Percentiles rank a stretch among this genome's conserved stretches.
Evolutionary conservation across 2,329 filamentous ascomycete genomes (phyloP).

Genomic region (Xylariaceae sp.): DNA sequence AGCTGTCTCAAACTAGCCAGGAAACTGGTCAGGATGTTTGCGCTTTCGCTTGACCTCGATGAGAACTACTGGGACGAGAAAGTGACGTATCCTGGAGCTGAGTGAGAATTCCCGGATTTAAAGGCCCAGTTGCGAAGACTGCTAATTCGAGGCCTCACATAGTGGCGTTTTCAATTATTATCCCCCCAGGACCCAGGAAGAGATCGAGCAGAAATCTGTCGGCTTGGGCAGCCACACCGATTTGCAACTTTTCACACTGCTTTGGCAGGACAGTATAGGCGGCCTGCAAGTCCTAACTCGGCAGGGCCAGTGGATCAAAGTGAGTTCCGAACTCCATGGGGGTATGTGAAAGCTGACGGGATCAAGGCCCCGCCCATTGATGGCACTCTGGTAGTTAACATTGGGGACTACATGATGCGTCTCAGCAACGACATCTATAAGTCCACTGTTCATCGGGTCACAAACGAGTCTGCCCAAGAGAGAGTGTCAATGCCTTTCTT

Average conservation of each 20-base stretch:
- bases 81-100: conserved; percentile 47
- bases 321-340: conserved; percentile 12
- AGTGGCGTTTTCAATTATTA: conserved; percentile 41
- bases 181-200: conserved; percentile 30
- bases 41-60: conserved; percentile 49
- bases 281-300: conserved; percentile 42
- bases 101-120: conserved; percentile 17
- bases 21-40: conserved; percentile 49
- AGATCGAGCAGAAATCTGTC: conserved; percentile 30
- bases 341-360: background rate
- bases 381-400: conserved; percentile 49
- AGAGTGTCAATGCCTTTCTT: conserved; percentile 56
- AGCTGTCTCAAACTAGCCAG: conserved; percentile 48
- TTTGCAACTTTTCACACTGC: conserved; percentile 49
- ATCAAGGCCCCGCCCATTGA: conserved; percentile 39
- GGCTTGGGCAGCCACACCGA: conserved; percentile 51
- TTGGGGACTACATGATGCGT: conserved; percentile 50
- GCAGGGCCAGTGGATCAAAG: conserved; percentile 42
- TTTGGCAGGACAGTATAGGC: conserved; percentile 44
- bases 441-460: conserved; percentile 49
- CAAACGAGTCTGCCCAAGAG: conserved; percentile 39
- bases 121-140: background rate
- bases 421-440: conserved; percentile 48
- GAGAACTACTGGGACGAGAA: conserved; percentile 54
- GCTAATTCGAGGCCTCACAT: conserved; percentile 1